Conservation (phyloP, 257 asterid genomes). For the Jasminum sambac region DNA sequence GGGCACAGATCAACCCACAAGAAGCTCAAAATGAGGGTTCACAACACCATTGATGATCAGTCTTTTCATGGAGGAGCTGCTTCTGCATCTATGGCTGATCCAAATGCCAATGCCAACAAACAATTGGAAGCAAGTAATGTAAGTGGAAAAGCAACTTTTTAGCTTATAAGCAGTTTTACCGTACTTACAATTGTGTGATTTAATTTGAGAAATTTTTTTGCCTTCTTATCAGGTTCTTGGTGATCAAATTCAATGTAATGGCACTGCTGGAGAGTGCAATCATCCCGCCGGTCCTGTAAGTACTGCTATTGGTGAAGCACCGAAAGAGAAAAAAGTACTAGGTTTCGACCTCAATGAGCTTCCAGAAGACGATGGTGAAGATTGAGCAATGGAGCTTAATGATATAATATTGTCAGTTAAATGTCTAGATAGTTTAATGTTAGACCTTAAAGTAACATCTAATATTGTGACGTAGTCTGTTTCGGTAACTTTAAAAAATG, state of each 20-base stretch:
- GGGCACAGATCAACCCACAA: constrained; percentile 47
- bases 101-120: neutral
- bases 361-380: constrained; percentile 21
- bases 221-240: constrained; percentile 9
- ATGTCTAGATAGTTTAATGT: neutral
- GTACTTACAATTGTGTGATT: constrained; percentile 14
- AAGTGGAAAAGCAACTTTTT: neutral
- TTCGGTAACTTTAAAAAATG: neutral
- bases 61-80: constrained; percentile 5
- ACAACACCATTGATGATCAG: constrained; percentile 22
- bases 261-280: neutral
- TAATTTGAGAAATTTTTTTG: constrained; percentile 23
- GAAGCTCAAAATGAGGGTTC: constrained; percentile 25
- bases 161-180: neutral
- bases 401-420: neutral
- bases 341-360: constrained; percentile 36
- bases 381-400: neutral
- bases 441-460: neutral
- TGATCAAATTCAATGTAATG: neutral
- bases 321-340: neutral
- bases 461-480: neutral
- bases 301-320: neutral
- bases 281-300: neutral
- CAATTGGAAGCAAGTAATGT: neutral
- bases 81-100: neutral